A percentile compares a stretch with the other conserved stretches of the same genome.
These are phyloP conservation scores for Xylaria scruposa DNA, from an alignment of 495 filamentous ascomycete genomes.

Conservation along the genomic window DNA sequence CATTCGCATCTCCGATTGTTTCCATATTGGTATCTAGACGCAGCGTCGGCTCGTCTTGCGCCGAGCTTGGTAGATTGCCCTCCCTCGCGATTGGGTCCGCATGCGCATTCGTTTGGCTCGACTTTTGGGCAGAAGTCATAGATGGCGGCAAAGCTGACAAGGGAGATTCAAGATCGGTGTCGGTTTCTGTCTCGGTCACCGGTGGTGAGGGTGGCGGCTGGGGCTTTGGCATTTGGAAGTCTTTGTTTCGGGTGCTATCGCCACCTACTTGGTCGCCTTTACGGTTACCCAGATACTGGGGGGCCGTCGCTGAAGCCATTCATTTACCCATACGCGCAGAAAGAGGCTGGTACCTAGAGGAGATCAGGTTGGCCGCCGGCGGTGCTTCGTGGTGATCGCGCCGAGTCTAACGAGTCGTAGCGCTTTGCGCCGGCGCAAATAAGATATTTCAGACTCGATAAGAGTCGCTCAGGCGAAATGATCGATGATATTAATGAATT, in stretches of 20 bases:
- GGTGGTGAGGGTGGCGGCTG: slow-evolving; percentile 25
- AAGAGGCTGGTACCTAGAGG: background rate
- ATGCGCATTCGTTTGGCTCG: background rate
- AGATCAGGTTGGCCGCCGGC: background rate
- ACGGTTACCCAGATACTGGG: background rate
- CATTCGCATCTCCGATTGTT: background rate
- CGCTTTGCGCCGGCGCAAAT: background rate
- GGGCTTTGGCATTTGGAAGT: slow-evolving; percentile 21
- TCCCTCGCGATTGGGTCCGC: background rate
- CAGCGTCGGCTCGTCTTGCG: background rate
- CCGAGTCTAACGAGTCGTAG: background rate
- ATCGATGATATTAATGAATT: background rate
- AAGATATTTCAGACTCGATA: background rate
- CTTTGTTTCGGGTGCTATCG: slow-evolving; percentile 13
- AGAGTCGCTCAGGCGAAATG: background rate
- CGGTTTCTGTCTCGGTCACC: slow-evolving; percentile 25
- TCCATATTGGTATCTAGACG: slow-evolving; percentile 17
- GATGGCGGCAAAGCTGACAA: background rate
- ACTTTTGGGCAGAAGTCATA: background rate
- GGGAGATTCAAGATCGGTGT: slow-evolving; percentile 19
- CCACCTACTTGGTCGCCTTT: slow-evolving; percentile 5
- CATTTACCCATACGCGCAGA: slow-evolving; percentile 11
- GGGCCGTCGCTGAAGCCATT: slow-evolving; percentile 11
- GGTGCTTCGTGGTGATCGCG: background rate
- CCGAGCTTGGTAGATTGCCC: background rate